phyloP scores from a whole-genome alignment of 257 asterid species.

The Cynanchum wilfordii region DNA sequence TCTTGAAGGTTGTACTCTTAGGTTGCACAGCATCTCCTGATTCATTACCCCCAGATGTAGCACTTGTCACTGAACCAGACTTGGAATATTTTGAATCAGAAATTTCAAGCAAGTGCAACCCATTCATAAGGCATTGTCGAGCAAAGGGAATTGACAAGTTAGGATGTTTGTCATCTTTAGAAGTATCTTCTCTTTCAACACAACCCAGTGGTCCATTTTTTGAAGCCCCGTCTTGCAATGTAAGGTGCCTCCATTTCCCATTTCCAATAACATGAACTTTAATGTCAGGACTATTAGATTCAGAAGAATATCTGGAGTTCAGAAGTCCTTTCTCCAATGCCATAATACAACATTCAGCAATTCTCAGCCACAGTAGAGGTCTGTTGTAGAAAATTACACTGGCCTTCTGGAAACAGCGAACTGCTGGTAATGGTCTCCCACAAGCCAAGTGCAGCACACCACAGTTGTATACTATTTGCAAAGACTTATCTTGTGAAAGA shows the following conservation, averaged over 20 bases:
- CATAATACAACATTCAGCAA: constrained; percentile 89
- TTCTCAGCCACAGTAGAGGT: constrained; percentile 81
- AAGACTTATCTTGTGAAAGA: constrained; percentile 64
- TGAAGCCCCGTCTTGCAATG: constrained; percentile 33
- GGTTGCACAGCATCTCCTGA: constrained; percentile 33
- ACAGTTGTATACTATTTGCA: constrained; percentile 61
- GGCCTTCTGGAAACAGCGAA: constrained; percentile 63
- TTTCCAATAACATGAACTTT: constrained; percentile 62
- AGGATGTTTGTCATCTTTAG: constrained; percentile 33
- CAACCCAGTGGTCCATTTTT: constrained; percentile 25
- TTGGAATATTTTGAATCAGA: constrained; percentile 36
- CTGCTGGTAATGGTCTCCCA: constrained; percentile 79
- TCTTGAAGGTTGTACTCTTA: constrained; percentile 30
- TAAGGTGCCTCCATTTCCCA: constrained; percentile 89
- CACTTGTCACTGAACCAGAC: constrained; percentile 24
- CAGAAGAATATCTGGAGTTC: constrained; percentile 28
- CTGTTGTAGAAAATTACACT: constrained; percentile 45
- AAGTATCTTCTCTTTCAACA: constrained; percentile 29
- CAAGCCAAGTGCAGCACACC: constrained; percentile 70
- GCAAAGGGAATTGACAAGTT: constrained; percentile 61
- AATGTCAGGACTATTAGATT: constrained; percentile 40
- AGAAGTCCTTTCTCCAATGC: constrained; percentile 71
- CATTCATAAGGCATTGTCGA: constrained; percentile 64
- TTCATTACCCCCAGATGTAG: constrained; percentile 38
- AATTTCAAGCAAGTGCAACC: constrained; percentile 51